phyloP scores from a whole-genome alignment of 129 eudicot species.

The Helichrysum umbraculigerum region DNA sequence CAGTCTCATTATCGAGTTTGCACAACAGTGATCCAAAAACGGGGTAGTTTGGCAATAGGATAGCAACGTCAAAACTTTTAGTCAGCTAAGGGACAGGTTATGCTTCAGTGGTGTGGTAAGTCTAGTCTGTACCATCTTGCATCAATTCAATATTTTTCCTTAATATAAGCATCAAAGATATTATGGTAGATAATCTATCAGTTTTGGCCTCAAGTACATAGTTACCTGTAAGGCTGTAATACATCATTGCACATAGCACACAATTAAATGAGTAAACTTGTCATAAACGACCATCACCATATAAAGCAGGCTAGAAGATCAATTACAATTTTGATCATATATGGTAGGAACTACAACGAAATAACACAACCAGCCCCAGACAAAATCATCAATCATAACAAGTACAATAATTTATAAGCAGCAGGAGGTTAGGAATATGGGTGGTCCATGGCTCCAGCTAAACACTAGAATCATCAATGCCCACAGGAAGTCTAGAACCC shows the following conservation, averaged over 20 bases:
- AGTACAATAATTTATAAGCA: too few species aligned
- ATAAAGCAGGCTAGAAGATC: background rate
- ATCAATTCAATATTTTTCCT: background rate
- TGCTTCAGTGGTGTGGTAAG: background rate
- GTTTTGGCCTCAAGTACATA: background rate
- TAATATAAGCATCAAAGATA: background rate
- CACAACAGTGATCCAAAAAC: background rate
- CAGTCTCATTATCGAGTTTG: background rate
- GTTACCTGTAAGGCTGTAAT: background rate
- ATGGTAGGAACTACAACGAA: background rate
- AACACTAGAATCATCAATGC: too few species aligned
- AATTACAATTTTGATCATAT: too few species aligned
- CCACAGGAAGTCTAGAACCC: too few species aligned
- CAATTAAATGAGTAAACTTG: background rate
- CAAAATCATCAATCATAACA: background rate
- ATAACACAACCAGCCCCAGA: background rate
- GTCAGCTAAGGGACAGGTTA: background rate
- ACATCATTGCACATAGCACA: background rate
- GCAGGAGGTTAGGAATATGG: too few species aligned
- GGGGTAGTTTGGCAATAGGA: background rate
- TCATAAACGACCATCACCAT: too few species aligned
- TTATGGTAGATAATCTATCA: too few species aligned
- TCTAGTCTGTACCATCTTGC: too few species aligned
- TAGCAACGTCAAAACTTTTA: too few species aligned
- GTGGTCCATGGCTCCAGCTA: too few species aligned